These are phyloP conservation scores for Perkinsela sp. DNA, from an alignment of 208 protist genomes.

Conservation along the genomic window DNA sequence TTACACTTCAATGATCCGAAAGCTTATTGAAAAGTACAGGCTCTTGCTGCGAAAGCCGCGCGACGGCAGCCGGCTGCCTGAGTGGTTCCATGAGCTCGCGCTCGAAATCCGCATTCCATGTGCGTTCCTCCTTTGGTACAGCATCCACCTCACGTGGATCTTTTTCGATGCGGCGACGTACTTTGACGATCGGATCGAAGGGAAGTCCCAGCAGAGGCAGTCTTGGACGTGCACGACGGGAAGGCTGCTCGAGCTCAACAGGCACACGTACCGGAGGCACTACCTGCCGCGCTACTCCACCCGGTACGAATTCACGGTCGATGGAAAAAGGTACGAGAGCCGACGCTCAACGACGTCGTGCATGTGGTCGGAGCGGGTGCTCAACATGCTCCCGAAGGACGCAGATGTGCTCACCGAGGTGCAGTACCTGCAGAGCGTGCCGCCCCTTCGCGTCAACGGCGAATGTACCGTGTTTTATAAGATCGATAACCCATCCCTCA, in stretches of 20 bases:
- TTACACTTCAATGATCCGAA: no score
- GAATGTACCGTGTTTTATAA: conserved; percentile 50
- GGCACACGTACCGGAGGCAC: conserved; percentile 51
- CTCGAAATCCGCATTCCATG: conserved; percentile 43
- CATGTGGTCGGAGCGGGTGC: conserved; percentile 44
- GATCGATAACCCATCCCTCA: conserved; percentile 33
- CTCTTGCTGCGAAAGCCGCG: no score
- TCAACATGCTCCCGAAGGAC: conserved; percentile 12
- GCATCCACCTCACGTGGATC: conserved; percentile 37
- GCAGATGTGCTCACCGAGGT: conserved; percentile 55
- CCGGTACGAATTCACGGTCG: conserved; percentile 45
- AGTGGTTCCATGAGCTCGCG: conserved; percentile 52
- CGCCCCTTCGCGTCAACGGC: conserved; percentile 36
- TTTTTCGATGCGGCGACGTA: conserved; percentile 34
- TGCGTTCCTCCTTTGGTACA: conserved; percentile 16
- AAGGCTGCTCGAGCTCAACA: conserved; percentile 43
- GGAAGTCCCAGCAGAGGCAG: conserved; percentile 15
- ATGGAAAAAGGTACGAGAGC: conserved; percentile 35
- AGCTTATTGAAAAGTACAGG: no score
- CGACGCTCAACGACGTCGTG: conserved; percentile 42
- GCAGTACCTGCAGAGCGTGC: conserved; percentile 53
- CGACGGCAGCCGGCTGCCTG: no score
- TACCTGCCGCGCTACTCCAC: conserved; percentile 41
- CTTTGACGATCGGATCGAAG: conserved; percentile 4
- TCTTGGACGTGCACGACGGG: conserved; percentile 29